Evolutionary conservation across 371 early-diverging fungal species (phyloP).

Genomic region (Mortierella sp.): DNA sequence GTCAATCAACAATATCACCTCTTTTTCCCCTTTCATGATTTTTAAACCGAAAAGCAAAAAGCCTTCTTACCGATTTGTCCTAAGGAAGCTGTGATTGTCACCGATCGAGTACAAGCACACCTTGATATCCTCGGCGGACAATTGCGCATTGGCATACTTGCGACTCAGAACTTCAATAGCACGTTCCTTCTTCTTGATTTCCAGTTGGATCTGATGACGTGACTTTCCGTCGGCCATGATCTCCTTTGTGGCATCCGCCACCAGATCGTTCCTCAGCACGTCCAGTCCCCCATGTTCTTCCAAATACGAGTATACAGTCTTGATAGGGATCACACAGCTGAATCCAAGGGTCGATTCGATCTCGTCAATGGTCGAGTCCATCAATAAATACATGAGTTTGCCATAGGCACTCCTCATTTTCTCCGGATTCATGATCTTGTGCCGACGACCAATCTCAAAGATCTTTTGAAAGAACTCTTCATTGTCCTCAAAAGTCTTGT

Average conservation of each 20-base stretch:
- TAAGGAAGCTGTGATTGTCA: slow-evolving; percentile 94
- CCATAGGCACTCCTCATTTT: slow-evolving; percentile 96
- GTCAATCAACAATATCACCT: not conserved
- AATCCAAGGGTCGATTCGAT: slow-evolving; percentile 89
- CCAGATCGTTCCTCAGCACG: slow-evolving; percentile 82
- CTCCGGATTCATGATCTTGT: slow-evolving; percentile 98
- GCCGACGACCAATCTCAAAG: slow-evolving; percentile 96
- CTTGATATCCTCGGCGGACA: slow-evolving; percentile 79
- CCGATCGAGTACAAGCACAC: slow-evolving; percentile 94
- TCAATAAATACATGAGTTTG: slow-evolving; percentile 92
- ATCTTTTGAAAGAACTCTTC: slow-evolving; percentile 88
- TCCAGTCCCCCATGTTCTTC: slow-evolving; percentile 70
- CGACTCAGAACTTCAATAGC: slow-evolving; percentile 87
- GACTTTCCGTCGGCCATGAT: slow-evolving; percentile 85
- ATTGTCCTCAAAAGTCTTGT: slow-evolving; percentile 86
- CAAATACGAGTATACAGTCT: slow-evolving; percentile 86
- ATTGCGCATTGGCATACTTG: slow-evolving; percentile 73
- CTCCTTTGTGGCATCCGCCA: slow-evolving; percentile 89
- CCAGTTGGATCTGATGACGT: slow-evolving; percentile 80
- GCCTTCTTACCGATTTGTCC: slow-evolving; percentile 73
- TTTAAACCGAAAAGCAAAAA: too few relatives aligned
- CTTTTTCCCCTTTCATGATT: too few relatives aligned
- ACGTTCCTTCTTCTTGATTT: slow-evolving; percentile 90
- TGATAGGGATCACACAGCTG: slow-evolving; percentile 82
- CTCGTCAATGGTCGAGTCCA: slow-evolving; percentile 88